Conservation (phyloP, 306 rosid genomes). For the Ziziphus jujuba region DNA sequence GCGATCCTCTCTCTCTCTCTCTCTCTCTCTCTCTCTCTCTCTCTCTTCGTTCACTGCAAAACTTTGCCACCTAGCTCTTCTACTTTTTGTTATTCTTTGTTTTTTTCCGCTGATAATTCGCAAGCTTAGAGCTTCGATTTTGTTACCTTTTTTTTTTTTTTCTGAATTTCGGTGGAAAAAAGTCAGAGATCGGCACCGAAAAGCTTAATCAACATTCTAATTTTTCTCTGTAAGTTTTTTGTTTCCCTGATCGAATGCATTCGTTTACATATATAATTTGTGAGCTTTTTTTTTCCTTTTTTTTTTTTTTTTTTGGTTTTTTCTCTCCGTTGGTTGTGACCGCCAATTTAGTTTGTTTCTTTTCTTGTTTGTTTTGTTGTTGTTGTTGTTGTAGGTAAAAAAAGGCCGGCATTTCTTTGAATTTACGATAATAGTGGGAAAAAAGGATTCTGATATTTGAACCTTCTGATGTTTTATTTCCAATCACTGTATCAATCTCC, state of each 20-base stretch:
- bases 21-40: neutral
- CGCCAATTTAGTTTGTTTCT: neutral
- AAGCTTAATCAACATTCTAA: slow-evolving; percentile 20
- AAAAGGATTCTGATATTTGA: slow-evolving; percentile 21
- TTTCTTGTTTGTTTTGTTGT: slow-evolving; percentile 6
- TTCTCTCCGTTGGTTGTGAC: slow-evolving; percentile 5
- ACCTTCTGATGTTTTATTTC: slow-evolving; percentile 84
- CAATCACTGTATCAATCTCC: slow-evolving; percentile 49
- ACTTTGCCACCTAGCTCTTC: slow-evolving; percentile 31
- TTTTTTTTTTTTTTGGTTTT: too few relatives aligned
- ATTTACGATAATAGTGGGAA: neutral
- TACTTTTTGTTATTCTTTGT: neutral
- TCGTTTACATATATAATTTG: slow-evolving; percentile 14
- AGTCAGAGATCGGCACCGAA: slow-evolving; percentile 31
- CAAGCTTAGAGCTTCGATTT: slow-evolving; percentile 1
- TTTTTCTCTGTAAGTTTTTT: slow-evolving; percentile 25
- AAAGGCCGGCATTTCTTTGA: slow-evolving; percentile 29
- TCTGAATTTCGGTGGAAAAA: slow-evolving; percentile 15
- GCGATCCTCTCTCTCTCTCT: slow-evolving; percentile 18
- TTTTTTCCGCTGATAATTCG: neutral
- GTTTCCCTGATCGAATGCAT: slow-evolving; percentile 11
- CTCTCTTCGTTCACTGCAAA: neutral
- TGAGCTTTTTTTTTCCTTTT: too few relatives aligned
- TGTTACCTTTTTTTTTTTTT: neutral
- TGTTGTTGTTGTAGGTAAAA: slow-evolving; percentile 33